Conservation (phyloP, 805 yeast genomes). For the Candida insectorum region DNA sequence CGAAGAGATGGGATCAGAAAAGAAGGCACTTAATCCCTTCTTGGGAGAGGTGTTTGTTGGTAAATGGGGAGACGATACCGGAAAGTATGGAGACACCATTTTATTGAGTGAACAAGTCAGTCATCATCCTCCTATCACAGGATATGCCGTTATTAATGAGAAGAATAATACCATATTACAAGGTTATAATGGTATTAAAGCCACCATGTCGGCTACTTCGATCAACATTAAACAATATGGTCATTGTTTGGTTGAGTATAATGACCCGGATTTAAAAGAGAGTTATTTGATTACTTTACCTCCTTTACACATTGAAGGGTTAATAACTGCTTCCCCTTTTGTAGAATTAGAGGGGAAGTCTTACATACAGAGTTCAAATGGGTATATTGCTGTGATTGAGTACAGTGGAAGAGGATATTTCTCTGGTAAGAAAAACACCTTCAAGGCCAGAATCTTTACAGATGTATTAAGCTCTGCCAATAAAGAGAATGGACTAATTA, state of each 20-base stretch:
- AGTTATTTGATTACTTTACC: constrained; percentile 83
- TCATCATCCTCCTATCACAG: constrained; percentile 98
- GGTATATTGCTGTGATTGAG: constrained; percentile 70
- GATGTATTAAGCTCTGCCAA: constrained; percentile 45
- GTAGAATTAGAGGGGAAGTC: constrained; percentile 91
- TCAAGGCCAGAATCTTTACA: constrained; percentile 77
- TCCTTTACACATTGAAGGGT: constrained; percentile 91
- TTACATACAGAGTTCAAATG: constrained; percentile 78
- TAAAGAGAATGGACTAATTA: constrained; percentile 65
- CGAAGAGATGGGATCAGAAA: constrained; percentile 91
- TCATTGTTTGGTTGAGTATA: constrained; percentile 72
- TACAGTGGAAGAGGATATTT: constrained; percentile 93
- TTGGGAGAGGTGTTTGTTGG: constrained; percentile 93
- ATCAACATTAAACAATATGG: constrained; percentile 89
- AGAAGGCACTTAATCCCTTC: constrained; percentile 95
- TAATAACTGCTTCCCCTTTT: constrained; percentile 85
- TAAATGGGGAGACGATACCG: constrained; percentile 60
- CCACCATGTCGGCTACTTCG: constrained; percentile 75
- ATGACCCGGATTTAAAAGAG: constrained; percentile 60
- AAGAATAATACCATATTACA: constrained; percentile 65
- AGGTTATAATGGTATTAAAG: constrained; percentile 88
- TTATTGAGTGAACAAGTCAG: constrained; percentile 89
- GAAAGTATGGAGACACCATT: constrained; percentile 67
- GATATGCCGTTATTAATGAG: constrained; percentile 76
- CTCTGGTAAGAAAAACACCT: constrained; percentile 89